A percentile compares a stretch with the other conserved stretches of the same genome.
Evolutionary conservation across 495 filamentous ascomycete species (phyloP).

Genomic region (Xylaria nigripes): DNA sequence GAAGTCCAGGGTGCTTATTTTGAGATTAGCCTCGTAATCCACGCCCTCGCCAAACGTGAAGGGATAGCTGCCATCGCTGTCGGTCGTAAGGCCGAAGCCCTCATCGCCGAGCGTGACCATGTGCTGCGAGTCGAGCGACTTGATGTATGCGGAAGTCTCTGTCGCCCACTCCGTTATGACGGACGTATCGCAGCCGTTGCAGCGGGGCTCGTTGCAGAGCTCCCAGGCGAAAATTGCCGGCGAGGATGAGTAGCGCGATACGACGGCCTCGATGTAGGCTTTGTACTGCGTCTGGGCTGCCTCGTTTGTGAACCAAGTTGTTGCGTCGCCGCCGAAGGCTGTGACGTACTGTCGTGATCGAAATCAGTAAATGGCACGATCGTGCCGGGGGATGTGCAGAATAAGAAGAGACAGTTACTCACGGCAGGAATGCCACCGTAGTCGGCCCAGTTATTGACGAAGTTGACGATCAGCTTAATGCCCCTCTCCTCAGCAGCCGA

Average conservation of each 20-base stretch:
- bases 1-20: conserved; percentile 53
- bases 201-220: conserved; percentile 47
- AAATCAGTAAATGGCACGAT: conserved; percentile 1
- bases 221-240: conserved; percentile 48
- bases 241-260: conserved; percentile 43
- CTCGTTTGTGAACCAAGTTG: conserved; percentile 25
- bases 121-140: conserved; percentile 42
- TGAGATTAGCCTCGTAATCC: conserved; percentile 56
- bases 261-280: conserved; percentile 41
- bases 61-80: conserved; percentile 46
- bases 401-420: conserved; percentile 4
- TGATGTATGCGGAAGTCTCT: conserved; percentile 42
- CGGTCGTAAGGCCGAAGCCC: conserved; percentile 40
- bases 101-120: conserved; percentile 47
- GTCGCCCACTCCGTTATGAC: conserved; percentile 40
- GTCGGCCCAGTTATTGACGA: conserved; percentile 49
- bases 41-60: conserved; percentile 52
- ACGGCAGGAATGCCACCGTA: conserved; percentile 38
- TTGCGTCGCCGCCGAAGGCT: conserved; percentile 43
- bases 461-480: conserved; percentile 50
- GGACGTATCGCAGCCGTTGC: conserved; percentile 33
- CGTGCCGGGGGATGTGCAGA: not conserved
- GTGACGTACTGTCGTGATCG: conserved; percentile 39
- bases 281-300: conserved; percentile 35
- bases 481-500: conserved; percentile 47